These are phyloP conservation scores for Coemansia sp. DNA, from an alignment of 192 early-diverging fungal species.

Conservation along the genomic window DNA sequence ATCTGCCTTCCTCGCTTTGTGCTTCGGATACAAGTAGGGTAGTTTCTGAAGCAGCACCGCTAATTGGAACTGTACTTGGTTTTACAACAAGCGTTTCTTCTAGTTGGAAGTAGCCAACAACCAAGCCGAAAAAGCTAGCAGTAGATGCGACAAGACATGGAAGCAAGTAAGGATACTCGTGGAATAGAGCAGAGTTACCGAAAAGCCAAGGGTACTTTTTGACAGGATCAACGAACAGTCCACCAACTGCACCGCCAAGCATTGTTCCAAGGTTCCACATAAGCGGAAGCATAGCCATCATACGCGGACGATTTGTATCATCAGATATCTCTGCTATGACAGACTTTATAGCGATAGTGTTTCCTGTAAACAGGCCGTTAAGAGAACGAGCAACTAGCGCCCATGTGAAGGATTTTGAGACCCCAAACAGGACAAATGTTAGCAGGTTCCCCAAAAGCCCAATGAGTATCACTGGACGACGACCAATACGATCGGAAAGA, in stretches of 20 bases:
- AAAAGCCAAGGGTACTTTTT: constrained; percentile 61
- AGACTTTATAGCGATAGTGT: constrained; percentile 74
- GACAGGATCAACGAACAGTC: constrained; percentile 73
- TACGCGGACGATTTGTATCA: constrained; percentile 67
- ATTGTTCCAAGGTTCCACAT: constrained; percentile 64
- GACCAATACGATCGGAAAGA: no score
- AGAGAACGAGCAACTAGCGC: constrained; percentile 61
- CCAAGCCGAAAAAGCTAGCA: constrained; percentile 61
- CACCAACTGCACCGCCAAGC: constrained; percentile 70
- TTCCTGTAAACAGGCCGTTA: constrained; percentile 72
- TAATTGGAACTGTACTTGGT: background rate
- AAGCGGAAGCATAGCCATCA: constrained; percentile 71
- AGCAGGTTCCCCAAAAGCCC: constrained; percentile 73
- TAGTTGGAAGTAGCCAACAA: constrained; percentile 61
- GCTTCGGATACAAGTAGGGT: background rate
- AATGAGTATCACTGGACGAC: constrained; percentile 71
- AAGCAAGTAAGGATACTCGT: constrained; percentile 72
- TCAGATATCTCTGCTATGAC: constrained; percentile 83
- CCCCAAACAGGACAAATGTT: no score
- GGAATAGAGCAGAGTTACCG: constrained; percentile 58
- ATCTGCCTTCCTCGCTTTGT: background rate
- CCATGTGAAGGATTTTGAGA: no score
- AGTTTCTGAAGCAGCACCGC: background rate
- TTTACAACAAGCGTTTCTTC: constrained; percentile 50
- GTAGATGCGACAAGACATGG: constrained; percentile 70